Conservation (phyloP, 495 filamentous ascomycete species). For the Neurospora tetraspora region DNA sequence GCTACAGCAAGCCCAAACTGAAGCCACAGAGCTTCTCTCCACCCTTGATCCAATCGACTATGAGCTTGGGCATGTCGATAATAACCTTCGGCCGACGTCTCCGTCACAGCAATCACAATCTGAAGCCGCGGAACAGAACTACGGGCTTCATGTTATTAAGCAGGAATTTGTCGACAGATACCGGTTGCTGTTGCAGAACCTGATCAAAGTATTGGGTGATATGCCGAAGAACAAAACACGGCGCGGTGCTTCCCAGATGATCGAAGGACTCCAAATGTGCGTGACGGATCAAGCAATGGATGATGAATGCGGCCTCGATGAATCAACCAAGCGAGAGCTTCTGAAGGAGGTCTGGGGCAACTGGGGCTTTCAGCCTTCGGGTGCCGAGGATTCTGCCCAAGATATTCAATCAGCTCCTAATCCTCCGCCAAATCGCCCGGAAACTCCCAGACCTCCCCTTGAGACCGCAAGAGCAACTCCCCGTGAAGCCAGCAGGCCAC, state of each 20-base stretch:
- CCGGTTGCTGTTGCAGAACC: background rate
- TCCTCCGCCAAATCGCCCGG: background rate
- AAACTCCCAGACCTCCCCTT: background rate
- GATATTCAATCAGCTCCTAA: background rate
- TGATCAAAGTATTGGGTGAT: background rate
- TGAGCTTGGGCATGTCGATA: background rate
- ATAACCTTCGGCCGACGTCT: background rate
- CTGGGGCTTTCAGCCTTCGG: background rate
- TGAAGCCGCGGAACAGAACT: background rate
- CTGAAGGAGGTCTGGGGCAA: background rate
- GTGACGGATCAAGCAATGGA: background rate
- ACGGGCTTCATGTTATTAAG: background rate
- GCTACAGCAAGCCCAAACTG: background rate
- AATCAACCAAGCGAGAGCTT: background rate
- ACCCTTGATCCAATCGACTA: background rate
- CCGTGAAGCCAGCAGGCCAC: background rate
- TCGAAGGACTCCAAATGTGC: background rate
- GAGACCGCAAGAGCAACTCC: background rate
- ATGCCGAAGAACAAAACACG: background rate
- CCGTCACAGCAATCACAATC: background rate
- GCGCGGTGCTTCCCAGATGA: background rate
- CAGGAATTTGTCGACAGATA: background rate
- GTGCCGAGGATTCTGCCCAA: background rate
- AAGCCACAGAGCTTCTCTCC: background rate
- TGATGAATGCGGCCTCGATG: background rate